Base-by-base conservation (phyloP, 352 stramenopile genomes). In the Phytophthora pistaciae region DNA sequence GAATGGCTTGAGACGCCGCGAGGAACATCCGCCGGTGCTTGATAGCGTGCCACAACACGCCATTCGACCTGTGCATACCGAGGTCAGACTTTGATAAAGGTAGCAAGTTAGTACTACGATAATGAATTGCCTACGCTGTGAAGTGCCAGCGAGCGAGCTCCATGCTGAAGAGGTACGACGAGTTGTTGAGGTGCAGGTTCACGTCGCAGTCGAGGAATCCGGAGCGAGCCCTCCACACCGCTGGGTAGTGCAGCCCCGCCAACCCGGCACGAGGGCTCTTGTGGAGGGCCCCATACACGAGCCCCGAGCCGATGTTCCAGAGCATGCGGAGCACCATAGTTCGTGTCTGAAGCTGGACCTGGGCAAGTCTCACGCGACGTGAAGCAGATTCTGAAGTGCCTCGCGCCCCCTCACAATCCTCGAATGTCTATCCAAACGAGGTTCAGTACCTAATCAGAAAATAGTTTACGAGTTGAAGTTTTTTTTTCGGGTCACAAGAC, bases 71-170 rank as follows among this genome's bases (percentile, higher is more conserved):
- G 27, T 31, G 52, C 13, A 18, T 60, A 2, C 29, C 54, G 3
- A 54, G 20, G 38, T 44, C n/a, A 44, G 16, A 38, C 31, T 44
- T n/a, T n/a, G 27, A 16, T 42, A 16, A 16, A 0, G 14, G 11
- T 16, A 18, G 36, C 5, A 44, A 44, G 13, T 5, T 38, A 55
- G 60, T 57, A 16, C 14, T 46, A 1, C 10, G 20, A 27, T 44
- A 44, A 33, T 18, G 11, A 23, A 7, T 8, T 49, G 33, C 81
- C 62, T 82, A 96, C 89, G 85, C 82, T 3, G 77, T 87, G 33
- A 92, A 91, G 59, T 96, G 88, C 91, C 91, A 97, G 31, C 91
- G 89, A 57, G 91, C 91, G 33, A 97, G 87, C 62, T 97, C 91
- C 80, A 91, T 95, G 64, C 80, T 85, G 76, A 85, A 96, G 56